Base-by-base conservation (phyloP, 2,329 filamentous ascomycete species). In the Ceratocystis diversiconidia region DNA sequence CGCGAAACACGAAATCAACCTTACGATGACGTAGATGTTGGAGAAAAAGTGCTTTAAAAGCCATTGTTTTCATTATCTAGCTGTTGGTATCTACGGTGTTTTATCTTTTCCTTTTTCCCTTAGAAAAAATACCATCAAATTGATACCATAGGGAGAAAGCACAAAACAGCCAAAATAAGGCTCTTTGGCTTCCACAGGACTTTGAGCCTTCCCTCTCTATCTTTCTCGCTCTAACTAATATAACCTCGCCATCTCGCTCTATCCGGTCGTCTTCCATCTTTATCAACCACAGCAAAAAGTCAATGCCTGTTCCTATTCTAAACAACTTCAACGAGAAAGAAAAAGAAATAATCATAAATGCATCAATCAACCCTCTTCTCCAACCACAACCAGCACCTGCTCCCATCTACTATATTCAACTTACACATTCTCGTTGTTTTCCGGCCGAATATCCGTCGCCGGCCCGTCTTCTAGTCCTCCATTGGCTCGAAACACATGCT, bases 401-500 rank as follows among this genome's bases (percentile, higher is more conserved):
- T 15, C 12, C 12, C 36, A 41, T 41, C 36, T 41, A 41, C 36
- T 41, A 41, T 41, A 41, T 41, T 41, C 36, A 41, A 41, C 55
- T 50, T 64, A 63, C 61, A 28, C 32, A 6, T 66, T 57, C 10
- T 63, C 28, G 10, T 67, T 61, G 30, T 68, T 64, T 52, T 69
- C 68, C 32, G 63, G 50, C 41, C 68, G 64, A 62, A 66, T 67
- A 62, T 69, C 68, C 41, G 66, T 63, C 44, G 66, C 66, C 32
- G 68, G 57, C 12, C 59, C 64, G 15, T 61, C 57, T n/a, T 65
- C 60, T 19, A 65, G 41, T 17, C 61, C 66, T 15, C 41, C 19
- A 10, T 43, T 46, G 12, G 32, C 12, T 59, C 57, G 55, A 12
- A 57, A 41, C 30, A 62, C 3, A 44, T 44, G 43, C 10, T 19